Conservation (phyloP, 2,329 filamentous ascomycete species). For the Epichloe sylvatica region DNA sequence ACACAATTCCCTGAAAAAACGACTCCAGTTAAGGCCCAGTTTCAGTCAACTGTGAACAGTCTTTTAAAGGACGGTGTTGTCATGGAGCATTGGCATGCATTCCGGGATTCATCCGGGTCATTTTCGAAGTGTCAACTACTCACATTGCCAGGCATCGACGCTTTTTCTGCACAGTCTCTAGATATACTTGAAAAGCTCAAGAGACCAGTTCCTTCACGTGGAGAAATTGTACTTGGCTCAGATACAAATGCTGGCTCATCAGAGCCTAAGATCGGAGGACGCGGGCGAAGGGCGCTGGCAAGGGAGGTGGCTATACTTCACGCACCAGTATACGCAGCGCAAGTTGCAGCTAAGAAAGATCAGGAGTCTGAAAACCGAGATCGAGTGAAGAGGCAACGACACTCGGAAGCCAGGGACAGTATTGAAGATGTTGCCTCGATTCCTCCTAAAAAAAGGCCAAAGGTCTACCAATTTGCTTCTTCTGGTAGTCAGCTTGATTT, state of each 20-base stretch:
- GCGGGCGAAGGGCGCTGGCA: conserved; percentile 21
- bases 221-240: neutral
- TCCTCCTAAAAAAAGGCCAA: neutral
- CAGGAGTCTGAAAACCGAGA: conserved; percentile 11
- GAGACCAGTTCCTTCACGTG: conserved; percentile 18
- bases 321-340: conserved; percentile 36
- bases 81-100: conserved; percentile 30
- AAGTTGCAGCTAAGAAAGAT: conserved; percentile 20
- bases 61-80: conserved; percentile 23
- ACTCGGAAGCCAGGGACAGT: conserved; percentile 1
- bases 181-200: conserved; percentile 33
- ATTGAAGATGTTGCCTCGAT: neutral
- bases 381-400: conserved; percentile 7
- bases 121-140: conserved; percentile 32
- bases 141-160: conserved; percentile 27
- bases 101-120: conserved; percentile 26
- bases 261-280: conserved; percentile 15
- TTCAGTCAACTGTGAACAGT: conserved; percentile 24
- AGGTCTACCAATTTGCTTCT: neutral
- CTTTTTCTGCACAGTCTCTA: conserved; percentile 27
- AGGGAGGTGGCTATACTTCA: conserved; percentile 34
- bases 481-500: neutral
- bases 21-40: conserved; percentile 26
- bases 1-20: conserved; percentile 25
- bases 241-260: neutral